Percentiles rank a stretch among this genome's conserved stretches.
These are phyloP conservation scores for Dipodascus geniculatus DNA, from an alignment of 805 yeast species.

Conservation along the genomic window DNA sequence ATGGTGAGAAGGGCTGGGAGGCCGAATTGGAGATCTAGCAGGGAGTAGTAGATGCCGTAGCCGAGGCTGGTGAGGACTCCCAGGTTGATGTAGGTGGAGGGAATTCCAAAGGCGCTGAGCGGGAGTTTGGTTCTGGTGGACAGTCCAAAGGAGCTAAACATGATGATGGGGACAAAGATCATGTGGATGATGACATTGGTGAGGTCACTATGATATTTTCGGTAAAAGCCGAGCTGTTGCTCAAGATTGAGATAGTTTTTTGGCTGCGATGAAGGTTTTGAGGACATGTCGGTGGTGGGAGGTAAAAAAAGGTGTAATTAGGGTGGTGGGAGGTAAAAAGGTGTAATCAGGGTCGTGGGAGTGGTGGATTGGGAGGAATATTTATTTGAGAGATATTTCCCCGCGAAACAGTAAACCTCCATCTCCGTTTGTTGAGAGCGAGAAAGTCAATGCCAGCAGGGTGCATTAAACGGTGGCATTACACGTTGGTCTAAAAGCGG, in stretches of 20 bases:
- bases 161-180: constrained; percentile 68
- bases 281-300: neutral
- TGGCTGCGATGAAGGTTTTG: constrained; percentile 4
- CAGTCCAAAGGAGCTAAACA: constrained; percentile 40
- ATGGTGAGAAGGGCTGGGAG: constrained; percentile 32
- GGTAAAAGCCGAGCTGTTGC: constrained; percentile 51
- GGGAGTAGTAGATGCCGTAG: constrained; percentile 47
- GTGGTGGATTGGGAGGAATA: neutral
- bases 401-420: neutral
- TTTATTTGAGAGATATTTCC: neutral
- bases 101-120: constrained; percentile 14
- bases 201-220: constrained; percentile 33
- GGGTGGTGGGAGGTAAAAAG: neutral
- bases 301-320: neutral
- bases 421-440: no score
- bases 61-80: constrained; percentile 36
- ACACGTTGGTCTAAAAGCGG: no score
- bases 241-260: constrained; percentile 26
- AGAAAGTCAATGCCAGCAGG: neutral
- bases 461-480: neutral
- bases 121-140: constrained; percentile 18
- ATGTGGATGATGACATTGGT: constrained; percentile 67
- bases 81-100: constrained; percentile 26
- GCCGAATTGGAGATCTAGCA: constrained; percentile 44
- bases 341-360: no score